Base-by-base conservation (phyloP, 768 basidiomycete genomes). In the Mycena pura region DNA sequence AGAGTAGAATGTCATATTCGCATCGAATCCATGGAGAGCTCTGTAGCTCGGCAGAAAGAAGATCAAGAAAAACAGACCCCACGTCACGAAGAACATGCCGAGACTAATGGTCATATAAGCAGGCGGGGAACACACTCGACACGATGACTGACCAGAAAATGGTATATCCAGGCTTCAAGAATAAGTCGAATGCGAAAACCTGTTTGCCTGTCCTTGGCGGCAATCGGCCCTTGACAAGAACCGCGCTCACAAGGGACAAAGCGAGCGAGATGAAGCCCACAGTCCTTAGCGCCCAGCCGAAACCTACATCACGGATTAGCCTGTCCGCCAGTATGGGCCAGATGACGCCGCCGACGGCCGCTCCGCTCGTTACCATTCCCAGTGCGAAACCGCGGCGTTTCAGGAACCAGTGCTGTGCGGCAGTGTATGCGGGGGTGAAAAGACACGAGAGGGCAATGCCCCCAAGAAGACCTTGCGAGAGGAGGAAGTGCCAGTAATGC, bases 401-500 rank as follows among this genome's bases (percentile, higher is more conserved):
- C 40, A 62, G 62, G 38, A 64, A 68, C 66, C 66, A 68, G 46
- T 68, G 66, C 43, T 62, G 49, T 48, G 56, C 65, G 38, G 46
- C 47, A 45, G 34, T 19, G 50, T 45, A 45, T 43, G 65, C 51
- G 22, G 65, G 65, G 17, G 65, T 63, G 46, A 66, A 63, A 11
- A 66, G 57, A 45, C 57, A 57, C 24, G 65, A 66, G 29, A 67
- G 62, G 38, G 82, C 57, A 27, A 84, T 77, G 17, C 85, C 86
- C 13, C 80, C 63, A 1, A 79, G 80, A 13, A 86, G 50, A 4
- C 84, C 85, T 64, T 87, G 86, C 28, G 76, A 83, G 6, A 86
- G 77, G 49, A 87, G 69, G 62, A 86, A 81, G 14, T 86, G 84
- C 86, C 85, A 86, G 63, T 81, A 86, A 39, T 66, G 49, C 25